Evolutionary conservation across 768 basidiomycete species (phyloP), one percentile per base, ranked within the genome.

Genomic region (Amyloporia xantha): DNA sequence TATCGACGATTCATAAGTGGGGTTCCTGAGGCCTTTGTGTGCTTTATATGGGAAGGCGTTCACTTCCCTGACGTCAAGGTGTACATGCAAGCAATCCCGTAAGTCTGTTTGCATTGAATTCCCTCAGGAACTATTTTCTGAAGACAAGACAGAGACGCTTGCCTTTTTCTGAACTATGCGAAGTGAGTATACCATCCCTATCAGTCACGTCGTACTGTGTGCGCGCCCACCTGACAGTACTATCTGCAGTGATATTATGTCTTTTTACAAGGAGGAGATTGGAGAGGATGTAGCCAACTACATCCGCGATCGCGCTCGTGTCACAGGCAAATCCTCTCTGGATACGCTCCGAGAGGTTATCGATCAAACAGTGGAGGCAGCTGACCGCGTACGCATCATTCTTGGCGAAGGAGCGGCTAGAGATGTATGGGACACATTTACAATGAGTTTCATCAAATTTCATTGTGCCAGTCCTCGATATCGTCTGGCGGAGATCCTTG

Each of bases 241-340:
- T 43, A 21, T 24, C n/a, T 20, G 2, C 28, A 55, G 54, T 47
- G 54, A 35, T 45, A 57, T 53, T 12, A 25, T 57, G 15, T 57
- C 56, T 2, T 57, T 57, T 28, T 57, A 57, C 45, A 57, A 57
- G 26, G 56, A 57, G 26, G 52, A 49, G 35, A 33, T 50, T 11
- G 56, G 27, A 13, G 40, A 49, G 5, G 56, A 57, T n/a, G 47
- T 38, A 12, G 47, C 39, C 13, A 54, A 51, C 38, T 57, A 57
- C 46, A 44, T 57, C 26, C 42, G 45, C 46, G 27, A 51, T 10
- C 53, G 56, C 11, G 56, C 56, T 0, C 44, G 37, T 6, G 50
- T 44, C 3, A 51, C 50, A 17, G 45, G 43, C 6, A 44, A 20
- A 2, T 27, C 56, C 2, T 3, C 20, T 2, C 28, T 35, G 6